Base-by-base conservation (phyloP, 1,139 yeast species). In the Kazachstania sp. region DNA sequence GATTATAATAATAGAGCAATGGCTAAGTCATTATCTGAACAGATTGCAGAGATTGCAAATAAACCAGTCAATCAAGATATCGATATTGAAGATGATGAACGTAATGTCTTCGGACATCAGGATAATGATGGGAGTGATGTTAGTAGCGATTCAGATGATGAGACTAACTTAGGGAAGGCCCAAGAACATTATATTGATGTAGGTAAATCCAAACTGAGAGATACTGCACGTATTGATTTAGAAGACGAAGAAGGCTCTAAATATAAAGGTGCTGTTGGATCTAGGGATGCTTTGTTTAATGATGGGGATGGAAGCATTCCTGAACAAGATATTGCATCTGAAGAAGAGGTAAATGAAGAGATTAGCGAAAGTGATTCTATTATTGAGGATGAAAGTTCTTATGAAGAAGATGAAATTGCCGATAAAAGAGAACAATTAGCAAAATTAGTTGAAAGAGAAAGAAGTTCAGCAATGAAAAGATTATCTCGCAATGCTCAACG, bases 61-160 rank as follows among this genome's bases (percentile, higher is more conserved):
- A 74, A 75, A 51, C 87, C 94, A 0, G 74, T 69, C 48, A 69
- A 66, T 31, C 68, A 69, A 29, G 96, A 87, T 59, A 78, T 74
- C 56, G 97, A 88, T 64, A 87, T 90, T 40, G 97, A 88, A 61
- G 86, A 86, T 60, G 73, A 71, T 13, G 78, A 71, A 34, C 64
- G 65, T 40, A 61, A 49, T 12, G 63, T 65, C 3, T 66, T 72
- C 46, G 72, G 70, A 40, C 66, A 65, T 39, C 58, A 58, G 13
- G 54, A 56, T 6, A 58, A 55, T 4, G 63, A 51, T 18, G 70
- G 64, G 3, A 73, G 68, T 16, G 54, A 44, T 23, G 28, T 35
- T 42, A 46, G 41, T 12, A 11, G 26, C 1, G 61, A 44, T 15
- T 31, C 28, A 9, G 51, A 47, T 7, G 69, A 70, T 11, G 75